Evolutionary conservation across 1,139 yeast genomes (phyloP), one percentile per base, ranked within the genome.

Genomic region (Candida sp.): DNA sequence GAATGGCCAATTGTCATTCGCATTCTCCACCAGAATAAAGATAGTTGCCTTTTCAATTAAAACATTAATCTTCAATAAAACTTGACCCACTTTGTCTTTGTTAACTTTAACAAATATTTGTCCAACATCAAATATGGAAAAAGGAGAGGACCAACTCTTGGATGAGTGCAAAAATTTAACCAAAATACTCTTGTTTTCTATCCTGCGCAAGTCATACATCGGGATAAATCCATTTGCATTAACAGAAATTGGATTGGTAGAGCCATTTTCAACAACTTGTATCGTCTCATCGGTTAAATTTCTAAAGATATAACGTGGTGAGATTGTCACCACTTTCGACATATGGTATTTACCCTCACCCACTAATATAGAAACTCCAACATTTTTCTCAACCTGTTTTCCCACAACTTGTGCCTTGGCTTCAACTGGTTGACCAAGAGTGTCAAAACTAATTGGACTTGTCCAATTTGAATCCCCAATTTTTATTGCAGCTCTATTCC

Each of bases 1-100:
- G 60, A 72, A 93, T 5, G 99, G 99, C 99, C 99, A 95, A 49
- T 79, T 73, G 48, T 82, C 79, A 36, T 80, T 79, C 2, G 96
- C 95, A 57, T 82, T 82, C 42, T 79, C 80, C 37, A 93, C 63
- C 51, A 84, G 85, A 43, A 93, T 75, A 56, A 88, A 91, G 27
- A 95, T 69, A 0, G 97, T 82, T 0, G 96, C 91, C 41, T 82
- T 79, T 52, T 91, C 97, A 19, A 90, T 70, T 35, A 86, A 62
- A 30, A 89, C 79, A 44, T 87, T 91, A 25, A 89, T 77, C 56
- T 86, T 84, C 29, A 90, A 63, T 42, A 95, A 68, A 12, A 79
- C 69, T 52, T 87, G 95, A 1, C 90, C 90, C 21, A 75, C 67
- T 33, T 77, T 77, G 27, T 77, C 80, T 47, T 81, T 81, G 47